Percentiles rank a stretch among this genome's conserved stretches.
These are phyloP conservation scores for Periglandula ipomoeae DNA, from an alignment of 2,329 filamentous ascomycete genomes.

Conservation along the genomic window DNA sequence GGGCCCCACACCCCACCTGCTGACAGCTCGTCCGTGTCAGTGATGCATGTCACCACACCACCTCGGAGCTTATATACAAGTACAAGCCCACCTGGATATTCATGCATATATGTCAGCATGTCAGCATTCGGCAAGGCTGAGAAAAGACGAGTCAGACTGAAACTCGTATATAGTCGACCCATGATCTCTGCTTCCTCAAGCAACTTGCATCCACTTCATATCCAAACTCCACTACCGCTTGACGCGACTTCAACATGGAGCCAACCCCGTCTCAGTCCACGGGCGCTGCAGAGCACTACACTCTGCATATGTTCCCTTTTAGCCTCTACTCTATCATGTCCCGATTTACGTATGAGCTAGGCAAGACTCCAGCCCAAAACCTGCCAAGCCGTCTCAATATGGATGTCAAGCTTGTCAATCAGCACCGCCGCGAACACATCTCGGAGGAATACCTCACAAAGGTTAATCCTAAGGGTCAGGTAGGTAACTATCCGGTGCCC, in stretches of 20 bases:
- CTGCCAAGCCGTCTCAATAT: neutral
- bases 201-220: too few species aligned
- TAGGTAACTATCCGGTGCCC: neutral
- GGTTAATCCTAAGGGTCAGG: constrained; percentile 1
- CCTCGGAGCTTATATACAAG: too few species aligned
- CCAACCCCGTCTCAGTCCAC: neutral
- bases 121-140: too few species aligned
- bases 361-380: neutral
- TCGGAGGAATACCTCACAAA: neutral
- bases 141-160: too few species aligned
- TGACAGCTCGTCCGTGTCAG: too few species aligned
- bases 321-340: constrained; percentile 2
- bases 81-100: too few species aligned
- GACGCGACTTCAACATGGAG: neutral
- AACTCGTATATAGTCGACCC: too few species aligned
- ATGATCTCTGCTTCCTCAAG: too few species aligned
- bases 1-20: too few species aligned
- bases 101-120: too few species aligned
- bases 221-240: too few species aligned
- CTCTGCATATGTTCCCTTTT: constrained; percentile 2
- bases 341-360: neutral
- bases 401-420: neutral
- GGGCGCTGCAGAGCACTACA: neutral
- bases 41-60: too few species aligned
- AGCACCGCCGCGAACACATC: neutral